Evolutionary conservation across 139 green algal species (phyloP), one percentile per base, ranked within the genome.

Genomic region (Nannochloris sp.): DNA sequence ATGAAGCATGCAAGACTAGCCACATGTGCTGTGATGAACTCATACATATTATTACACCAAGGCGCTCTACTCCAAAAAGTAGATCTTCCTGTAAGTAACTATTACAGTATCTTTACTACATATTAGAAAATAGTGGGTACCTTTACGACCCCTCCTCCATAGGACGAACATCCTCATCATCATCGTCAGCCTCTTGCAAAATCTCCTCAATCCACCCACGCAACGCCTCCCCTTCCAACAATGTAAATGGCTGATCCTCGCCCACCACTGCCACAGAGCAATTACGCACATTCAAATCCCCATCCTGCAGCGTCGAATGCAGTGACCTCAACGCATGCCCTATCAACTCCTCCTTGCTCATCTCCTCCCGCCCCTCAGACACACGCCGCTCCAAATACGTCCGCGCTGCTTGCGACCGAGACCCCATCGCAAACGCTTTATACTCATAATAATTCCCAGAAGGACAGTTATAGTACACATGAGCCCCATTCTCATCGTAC

Each of bases 391-490:
- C 92, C 46, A 98, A 67, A 74, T 98, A 98, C 4, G 92, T 98
- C 75, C 92, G 94, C 34, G 92, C 85, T 19, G 92, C 89, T 82
- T 97, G 92, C 21, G 91, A 96, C 10, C 93, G 75, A 5, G 85
- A 81, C 1, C 92, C 92, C 57, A 98, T 97, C 40, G 92, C 92
- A 67, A 94, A 92, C 8, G 91, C 92, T 67, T 90, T 88, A 82
- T 96, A 98, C 67, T 98, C 93, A 34, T 88, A 98, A 78, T 87
- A 97, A 69, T 97, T 96, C 56, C 92, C 92, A 0, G 78, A 90
- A 25, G 92, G 92, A 76, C 92, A 98, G 54, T 86, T 91, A 73
- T 92, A 89, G 77, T 85, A 97, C 2, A 98, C 66, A 57, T 53
- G 25, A 8, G 57, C 16, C 49, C 81, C 85, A 24, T 75, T 72